Base-by-base conservation (phyloP, 148 eudicot genomes). In the Camellia granthamiana region DNA sequence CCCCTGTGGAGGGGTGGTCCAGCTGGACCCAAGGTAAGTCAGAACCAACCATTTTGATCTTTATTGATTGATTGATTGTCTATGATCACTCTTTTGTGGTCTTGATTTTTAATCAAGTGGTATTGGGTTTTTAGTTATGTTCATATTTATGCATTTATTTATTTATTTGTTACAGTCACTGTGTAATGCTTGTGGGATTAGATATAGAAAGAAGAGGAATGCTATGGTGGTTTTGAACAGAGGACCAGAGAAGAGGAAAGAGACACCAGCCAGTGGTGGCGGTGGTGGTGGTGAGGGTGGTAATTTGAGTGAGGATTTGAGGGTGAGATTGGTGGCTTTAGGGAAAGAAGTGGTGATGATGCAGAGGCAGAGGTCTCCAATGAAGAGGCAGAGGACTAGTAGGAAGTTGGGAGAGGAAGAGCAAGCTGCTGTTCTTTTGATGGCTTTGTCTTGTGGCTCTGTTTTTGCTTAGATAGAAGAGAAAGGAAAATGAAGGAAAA, bases 1-100 rank as follows among this genome's bases (percentile, higher is more conserved):
- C 95, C 95, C 67, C 69, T 90, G 51, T 92, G 95, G 95, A 90
- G 95, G 72, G 82, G 59, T 6, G 95, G 95, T 51, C 95, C 95
- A 72, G 65, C 82, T 77, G 95, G 95, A 63, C 95, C 93, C 61
- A 87, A 90, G 88, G 95, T 92, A 16, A 64, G 15, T 14, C 62
- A 15, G 18, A 4, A 58, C 49, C 51, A 69, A 13, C 49, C 66
- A 75, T 56, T 56, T 30, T 30, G 38, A 30, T 30, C 38, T 30
- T 30, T 30, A 30, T 30, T 30, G 38, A 30, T 30, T 30, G 38
- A 30, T 30, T 30, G 38, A 1, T 30, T 30, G 38, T 30, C 38
- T 30, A 30, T 75, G 12, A 58, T 59, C 47, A 49, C 52, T 5
- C 2, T 58, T 3, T 38, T 66, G 2, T 66, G 13, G 10, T 66